Conservation (phyloP, 208 protist genomes). For the Trypanosoma lewisi region DNA sequence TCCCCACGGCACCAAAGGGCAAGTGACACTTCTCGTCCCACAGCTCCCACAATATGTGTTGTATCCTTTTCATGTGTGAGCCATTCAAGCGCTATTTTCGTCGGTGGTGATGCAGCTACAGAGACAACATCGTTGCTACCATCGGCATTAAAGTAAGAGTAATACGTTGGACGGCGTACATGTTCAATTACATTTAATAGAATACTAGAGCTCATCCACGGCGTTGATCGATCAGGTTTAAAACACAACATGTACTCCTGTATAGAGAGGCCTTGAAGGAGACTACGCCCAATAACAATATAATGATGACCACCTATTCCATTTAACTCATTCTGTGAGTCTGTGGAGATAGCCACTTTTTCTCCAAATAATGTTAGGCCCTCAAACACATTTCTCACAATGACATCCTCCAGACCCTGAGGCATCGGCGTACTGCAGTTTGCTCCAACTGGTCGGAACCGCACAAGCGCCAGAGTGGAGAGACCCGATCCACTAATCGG, state of each 20-base stretch:
- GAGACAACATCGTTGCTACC: slow-evolving; percentile 55
- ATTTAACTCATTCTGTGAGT: slow-evolving; percentile 9
- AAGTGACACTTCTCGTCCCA: slow-evolving; percentile 46
- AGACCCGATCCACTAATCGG: slow-evolving; percentile 56
- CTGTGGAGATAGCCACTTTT: neutral
- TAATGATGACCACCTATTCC: slow-evolving; percentile 12
- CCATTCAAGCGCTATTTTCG: slow-evolving; percentile 57
- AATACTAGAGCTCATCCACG: slow-evolving; percentile 53
- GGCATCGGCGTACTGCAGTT: slow-evolving; percentile 50
- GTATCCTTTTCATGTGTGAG: slow-evolving; percentile 39
- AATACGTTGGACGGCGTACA: slow-evolving; percentile 39
- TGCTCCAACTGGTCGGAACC: slow-evolving; percentile 33
- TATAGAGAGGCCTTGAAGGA: slow-evolving; percentile 41
- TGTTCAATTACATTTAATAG: slow-evolving; percentile 39
- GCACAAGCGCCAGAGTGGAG: slow-evolving; percentile 48
- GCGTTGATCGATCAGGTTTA: slow-evolving; percentile 43
- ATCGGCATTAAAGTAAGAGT: slow-evolving; percentile 64
- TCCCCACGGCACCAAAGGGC: slow-evolving; percentile 41
- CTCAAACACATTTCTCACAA: slow-evolving; percentile 40
- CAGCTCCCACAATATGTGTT: slow-evolving; percentile 59
- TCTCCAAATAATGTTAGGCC: slow-evolving; percentile 36
- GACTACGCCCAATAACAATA: slow-evolving; percentile 45
- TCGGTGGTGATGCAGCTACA: slow-evolving; percentile 46
- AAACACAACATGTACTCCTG: slow-evolving; percentile 63
- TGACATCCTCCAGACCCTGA: slow-evolving; percentile 14